Base-by-base conservation (phyloP, 148 eudicot genomes). In the Fagopyrum esculentum region DNA sequence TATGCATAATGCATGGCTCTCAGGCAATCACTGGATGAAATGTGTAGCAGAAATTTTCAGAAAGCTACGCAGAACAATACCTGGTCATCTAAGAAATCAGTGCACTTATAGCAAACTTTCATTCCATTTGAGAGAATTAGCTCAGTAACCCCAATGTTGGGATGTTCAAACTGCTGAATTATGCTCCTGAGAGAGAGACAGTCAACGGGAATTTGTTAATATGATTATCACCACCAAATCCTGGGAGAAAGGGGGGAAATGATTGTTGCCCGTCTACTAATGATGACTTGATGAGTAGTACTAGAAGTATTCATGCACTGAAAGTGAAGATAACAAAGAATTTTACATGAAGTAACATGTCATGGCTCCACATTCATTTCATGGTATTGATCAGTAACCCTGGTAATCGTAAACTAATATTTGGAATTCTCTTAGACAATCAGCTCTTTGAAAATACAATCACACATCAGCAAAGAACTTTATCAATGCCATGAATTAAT, bases 51-150 rank as follows among this genome's bases (percentile, higher is more conserved):
- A 49, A 49, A 63, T 1, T 63, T 63, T 63, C 69, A n/a, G 69
- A 63, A 63, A 49, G 12, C 52, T 63, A 63, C 69, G 3, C 52
- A 49, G 52, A 49, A 49, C 52, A 49, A 45, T 84, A 92, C 98
- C 98, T 92, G 98, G 78, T 92, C 98, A 87, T 92, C 88, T 79
- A 90, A 85, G 81, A 90, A 92, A 77, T 90, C 88, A 6, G 98
- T 92, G 80, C 87, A 86, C 73, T 90, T 92, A 60, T 88, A 92
- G 86, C 98, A 92, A 79, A 90, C 90, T 73, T 88, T 86, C 93
- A 90, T 88, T 76, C 93, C 98, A 84, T 92, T 92, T 79, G 96
- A 92, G 35, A 90, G 73, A 73, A 87, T 79, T 56, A 92, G 79
- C 80, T 92, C 98, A 45, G 91, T 87, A 45, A 84, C 93, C 76